Evolutionary conservation across 805 yeast species (phyloP).

Genomic region (Candida wancherniae): DNA sequence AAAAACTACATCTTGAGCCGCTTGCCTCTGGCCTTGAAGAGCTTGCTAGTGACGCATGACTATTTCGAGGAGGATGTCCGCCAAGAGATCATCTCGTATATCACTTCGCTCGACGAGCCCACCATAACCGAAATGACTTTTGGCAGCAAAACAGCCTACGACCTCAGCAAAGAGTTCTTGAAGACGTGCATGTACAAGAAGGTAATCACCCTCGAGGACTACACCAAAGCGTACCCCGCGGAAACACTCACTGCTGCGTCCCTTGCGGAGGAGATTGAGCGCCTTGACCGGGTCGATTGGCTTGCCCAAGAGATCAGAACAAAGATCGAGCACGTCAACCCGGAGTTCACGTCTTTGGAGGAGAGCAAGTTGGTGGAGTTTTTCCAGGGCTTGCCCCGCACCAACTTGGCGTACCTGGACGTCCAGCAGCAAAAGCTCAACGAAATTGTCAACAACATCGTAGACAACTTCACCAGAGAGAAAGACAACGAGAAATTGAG

Average conservation of each 20-base stretch:
- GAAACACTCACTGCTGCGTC: too few relatives aligned
- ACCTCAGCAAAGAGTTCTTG: conserved; percentile 25
- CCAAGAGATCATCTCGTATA: conserved; percentile 5
- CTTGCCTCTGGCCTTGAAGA: conserved; percentile 22
- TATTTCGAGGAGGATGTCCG: conserved; percentile 3
- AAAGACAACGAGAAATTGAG: conserved; percentile 23
- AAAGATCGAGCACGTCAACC: conserved; percentile 29
- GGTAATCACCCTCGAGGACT: conserved; percentile 22
- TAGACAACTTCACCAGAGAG: conserved; percentile 11
- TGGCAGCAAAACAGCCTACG: conserved; percentile 16
- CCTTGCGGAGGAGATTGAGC: conserved; percentile 25
- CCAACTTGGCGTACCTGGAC: conserved; percentile 17
- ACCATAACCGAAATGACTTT: conserved; percentile 4
- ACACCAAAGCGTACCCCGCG: conserved; percentile 24
- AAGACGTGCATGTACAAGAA: conserved; percentile 29
- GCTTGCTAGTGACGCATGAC: conserved; percentile 7
- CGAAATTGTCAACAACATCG: conserved; percentile 16
- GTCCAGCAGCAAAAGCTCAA: conserved; percentile 14
- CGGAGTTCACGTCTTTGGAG: conserved; percentile 38
- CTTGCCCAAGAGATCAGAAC: conserved; percentile 21
- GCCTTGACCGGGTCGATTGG: conserved; percentile 16
- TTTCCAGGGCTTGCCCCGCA: conserved; percentile 18
- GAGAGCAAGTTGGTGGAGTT: conserved; percentile 34
- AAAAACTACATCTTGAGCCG: conserved; percentile 29
- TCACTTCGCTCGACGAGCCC: conserved; percentile 4